Evolutionary conservation across 1,284 basidiomycete species (phyloP), one percentile per base, ranked within the genome.

Genomic region (Rhodofomes roseus): DNA sequence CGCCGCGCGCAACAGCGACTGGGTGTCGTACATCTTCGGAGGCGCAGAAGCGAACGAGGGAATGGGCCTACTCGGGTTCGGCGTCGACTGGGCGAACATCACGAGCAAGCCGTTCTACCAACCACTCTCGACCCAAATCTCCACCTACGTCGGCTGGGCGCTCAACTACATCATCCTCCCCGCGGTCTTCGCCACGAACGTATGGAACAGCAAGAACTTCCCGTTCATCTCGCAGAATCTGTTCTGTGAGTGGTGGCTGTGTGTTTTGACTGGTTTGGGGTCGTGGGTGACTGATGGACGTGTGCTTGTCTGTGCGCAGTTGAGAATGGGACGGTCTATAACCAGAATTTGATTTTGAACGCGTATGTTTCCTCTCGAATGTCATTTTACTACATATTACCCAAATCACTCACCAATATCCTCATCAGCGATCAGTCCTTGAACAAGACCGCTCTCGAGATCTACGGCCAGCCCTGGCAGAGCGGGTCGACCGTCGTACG

Each of bases 31-130:
- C 54, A 76, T 87, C 56, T 86, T 86, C 62, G 80, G 80, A 55
- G 79, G 78, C 12, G 75, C 75, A 4, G 70, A 71, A 6, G 73
- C 70, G 52, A 78, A 78, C 63, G 77, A 78, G 63, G 77, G 77
- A 53, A 66, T 74, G 54, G 81, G 81, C 4, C 69, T 79, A 18
- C 79, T 83, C 60, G 74, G 79, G 5, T 62, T 82, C n/a, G 81
- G 75, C 59, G 70, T 84, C 18, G 83, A 84, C 64, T 85, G 81
- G 82, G 58, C 61, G 22, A 60, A 59, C 46, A 59, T 59, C 54
- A 59, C 58, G 4, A 50, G 43, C 54, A 11, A 23, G 20, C 58
- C 58, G 36, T 59, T 59, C 54, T 59, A 59, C 46, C 16, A 39
- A 27, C 58, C 58, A 2, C 46, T 59, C 14, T 37, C 58, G n/a